These are phyloP conservation scores for Colletotrichum endophyticum DNA, from an alignment of 2,329 filamentous ascomycete species.

Conservation along the genomic window DNA sequence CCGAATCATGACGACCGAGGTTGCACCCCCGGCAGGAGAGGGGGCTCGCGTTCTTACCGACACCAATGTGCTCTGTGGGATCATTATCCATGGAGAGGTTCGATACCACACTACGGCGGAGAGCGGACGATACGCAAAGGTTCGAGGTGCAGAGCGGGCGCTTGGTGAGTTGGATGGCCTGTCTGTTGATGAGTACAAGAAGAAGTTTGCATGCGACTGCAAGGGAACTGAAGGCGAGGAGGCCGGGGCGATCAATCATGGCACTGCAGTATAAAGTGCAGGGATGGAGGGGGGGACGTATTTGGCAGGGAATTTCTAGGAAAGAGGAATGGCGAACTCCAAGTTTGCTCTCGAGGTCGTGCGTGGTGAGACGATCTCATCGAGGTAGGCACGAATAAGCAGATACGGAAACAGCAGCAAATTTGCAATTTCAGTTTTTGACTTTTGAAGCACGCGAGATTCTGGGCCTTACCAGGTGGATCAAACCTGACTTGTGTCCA, in stretches of 20 bases:
- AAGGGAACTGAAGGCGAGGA: conserved; percentile 22
- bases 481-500: background rate
- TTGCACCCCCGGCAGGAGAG: conserved; percentile 45
- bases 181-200: conserved; percentile 61
- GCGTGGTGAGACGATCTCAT: background rate
- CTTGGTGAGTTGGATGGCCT: conserved; percentile 51
- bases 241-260: background rate
- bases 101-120: conserved; percentile 65
- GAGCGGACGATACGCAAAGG: conserved; percentile 76
- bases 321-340: background rate
- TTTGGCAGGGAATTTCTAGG: background rate
- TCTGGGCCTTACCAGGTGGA: background rate
- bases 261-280: background rate
- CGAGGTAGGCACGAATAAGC: background rate
- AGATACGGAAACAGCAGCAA: background rate
- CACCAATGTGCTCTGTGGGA: conserved; percentile 69
- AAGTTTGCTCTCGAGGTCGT: background rate
- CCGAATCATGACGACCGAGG: conserved; percentile 59
- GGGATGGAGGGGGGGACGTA: background rate
- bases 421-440: background rate
- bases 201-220: conserved; percentile 70
- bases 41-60: conserved; percentile 41
- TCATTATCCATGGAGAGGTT: conserved; percentile 77
- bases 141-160: conserved; percentile 66
- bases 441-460: background rate